These are phyloP conservation scores for Emergomyces orientalis DNA, from an alignment of 2,329 filamentous ascomycete genomes.

Conservation along the genomic window DNA sequence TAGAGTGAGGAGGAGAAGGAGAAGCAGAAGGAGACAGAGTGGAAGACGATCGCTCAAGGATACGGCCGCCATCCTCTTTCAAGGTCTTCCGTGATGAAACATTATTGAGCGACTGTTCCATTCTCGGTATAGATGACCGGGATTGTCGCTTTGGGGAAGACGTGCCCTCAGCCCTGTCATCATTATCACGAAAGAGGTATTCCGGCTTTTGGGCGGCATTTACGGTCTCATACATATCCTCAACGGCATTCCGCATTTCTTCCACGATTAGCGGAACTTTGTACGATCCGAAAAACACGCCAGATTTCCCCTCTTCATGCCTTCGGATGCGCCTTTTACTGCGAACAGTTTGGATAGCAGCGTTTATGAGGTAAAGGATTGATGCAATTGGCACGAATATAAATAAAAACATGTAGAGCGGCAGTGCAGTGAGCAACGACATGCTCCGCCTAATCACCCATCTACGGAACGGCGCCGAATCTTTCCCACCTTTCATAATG, in stretches of 20 bases:
- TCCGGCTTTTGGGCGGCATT: conserved; percentile 60
- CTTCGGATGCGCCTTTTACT: conserved; percentile 65
- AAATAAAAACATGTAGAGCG: conserved; percentile 55
- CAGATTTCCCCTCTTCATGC: conserved; percentile 63
- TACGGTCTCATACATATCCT: conserved; percentile 65
- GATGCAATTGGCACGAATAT: conserved; percentile 67
- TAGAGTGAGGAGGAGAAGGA: conserved; percentile 3
- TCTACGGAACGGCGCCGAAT: conserved; percentile 16
- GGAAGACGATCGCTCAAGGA: conserved; percentile 25
- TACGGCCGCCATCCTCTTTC: not conserved
- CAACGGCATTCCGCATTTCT: conserved; percentile 64
- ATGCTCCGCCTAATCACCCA: conserved; percentile 15
- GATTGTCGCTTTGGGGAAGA: not conserved
- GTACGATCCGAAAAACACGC: conserved; percentile 60
- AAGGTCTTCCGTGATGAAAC: conserved; percentile 1
- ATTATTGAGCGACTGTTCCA: conserved; percentile 1
- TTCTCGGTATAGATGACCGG: not conserved
- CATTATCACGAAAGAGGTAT: conserved; percentile 54
- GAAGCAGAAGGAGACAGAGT: conserved; percentile 25
- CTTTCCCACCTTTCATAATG: conserved; percentile 21
- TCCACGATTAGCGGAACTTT: conserved; percentile 67
- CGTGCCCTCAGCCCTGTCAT: conserved; percentile 28
- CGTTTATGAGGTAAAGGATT: conserved; percentile 63
- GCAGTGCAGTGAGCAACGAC: conserved; percentile 45
- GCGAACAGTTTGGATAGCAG: conserved; percentile 64